Evolutionary conservation across 73 alveolate species (phyloP).

Genomic region (Tetrahymena malaccensis): DNA sequence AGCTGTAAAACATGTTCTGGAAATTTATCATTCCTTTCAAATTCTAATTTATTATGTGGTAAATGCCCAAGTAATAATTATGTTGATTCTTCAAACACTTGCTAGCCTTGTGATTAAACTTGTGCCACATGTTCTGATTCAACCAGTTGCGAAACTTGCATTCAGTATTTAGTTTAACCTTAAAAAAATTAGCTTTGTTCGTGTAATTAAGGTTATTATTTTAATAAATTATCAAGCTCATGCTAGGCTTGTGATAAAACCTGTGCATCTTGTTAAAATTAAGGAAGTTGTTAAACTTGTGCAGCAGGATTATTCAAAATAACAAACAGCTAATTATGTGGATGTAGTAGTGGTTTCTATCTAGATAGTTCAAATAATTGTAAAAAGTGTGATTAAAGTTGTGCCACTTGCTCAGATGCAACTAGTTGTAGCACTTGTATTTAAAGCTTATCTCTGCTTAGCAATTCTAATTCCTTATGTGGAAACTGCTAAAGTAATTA

Average conservation of each 20-base stretch:
- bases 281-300: background rate
- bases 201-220: background rate
- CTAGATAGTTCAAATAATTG: background rate
- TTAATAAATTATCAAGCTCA: background rate
- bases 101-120: background rate
- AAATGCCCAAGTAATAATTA: background rate
- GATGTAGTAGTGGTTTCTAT: background rate
- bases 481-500: background rate
- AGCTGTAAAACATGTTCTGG: too few species aligned
- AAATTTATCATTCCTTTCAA: background rate
- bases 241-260: background rate
- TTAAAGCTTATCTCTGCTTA: background rate
- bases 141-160: background rate
- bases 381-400: background rate
- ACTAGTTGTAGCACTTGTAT: background rate
- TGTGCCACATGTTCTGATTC: background rate
- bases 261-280: background rate
- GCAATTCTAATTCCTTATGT: background rate
- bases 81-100: background rate
- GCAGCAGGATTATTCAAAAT: background rate
- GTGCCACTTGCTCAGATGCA: background rate
- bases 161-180: too few species aligned
- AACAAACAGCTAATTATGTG: background rate
- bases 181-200: background rate
- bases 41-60: background rate